Evolutionary conservation across 2,329 filamentous ascomycete genomes (phyloP).

Genomic region (Didymella keratinophila): DNA sequence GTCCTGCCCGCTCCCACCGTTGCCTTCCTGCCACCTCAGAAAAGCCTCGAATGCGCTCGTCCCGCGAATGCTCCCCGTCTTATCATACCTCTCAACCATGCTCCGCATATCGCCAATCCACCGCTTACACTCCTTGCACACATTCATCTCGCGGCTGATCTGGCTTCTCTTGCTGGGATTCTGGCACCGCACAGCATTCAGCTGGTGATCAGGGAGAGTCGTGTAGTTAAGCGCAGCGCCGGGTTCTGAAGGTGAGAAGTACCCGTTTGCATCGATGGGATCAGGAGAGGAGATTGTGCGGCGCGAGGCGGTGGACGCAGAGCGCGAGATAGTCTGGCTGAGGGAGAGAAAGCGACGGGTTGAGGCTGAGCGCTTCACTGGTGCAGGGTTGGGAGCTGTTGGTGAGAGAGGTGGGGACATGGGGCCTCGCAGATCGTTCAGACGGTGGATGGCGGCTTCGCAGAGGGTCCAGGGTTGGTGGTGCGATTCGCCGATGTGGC

Average conservation of each 20-base stretch:
- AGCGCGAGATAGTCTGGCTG: conserved; percentile 36
- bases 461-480: conserved; percentile 42
- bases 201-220: conserved; percentile 39
- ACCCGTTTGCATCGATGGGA: conserved; percentile 25
- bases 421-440: conserved; percentile 39
- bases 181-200: conserved; percentile 32
- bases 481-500: conserved; percentile 42
- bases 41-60: conserved; percentile 43
- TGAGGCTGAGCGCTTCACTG: conserved; percentile 32
- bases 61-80: conserved; percentile 41
- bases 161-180: conserved; percentile 29
- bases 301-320: conserved; percentile 31
- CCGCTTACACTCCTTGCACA: conserved; percentile 41
- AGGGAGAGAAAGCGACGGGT: conserved; percentile 39
- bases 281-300: conserved; percentile 27
- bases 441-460: conserved; percentile 30
- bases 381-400: conserved; percentile 17
- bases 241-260: conserved; percentile 8
- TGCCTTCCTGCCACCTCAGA: conserved; percentile 36
- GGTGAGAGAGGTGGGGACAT: conserved; percentile 38
- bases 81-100: conserved; percentile 44
- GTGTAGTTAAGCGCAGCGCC: conserved; percentile 26
- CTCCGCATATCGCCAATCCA: conserved; percentile 42
- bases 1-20: conserved; percentile 29
- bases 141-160: conserved; percentile 36